Evolutionary conservation across 208 protist genomes (phyloP), one percentile per base, ranked within the genome.

Genomic region (Porcisia deanei): DNA sequence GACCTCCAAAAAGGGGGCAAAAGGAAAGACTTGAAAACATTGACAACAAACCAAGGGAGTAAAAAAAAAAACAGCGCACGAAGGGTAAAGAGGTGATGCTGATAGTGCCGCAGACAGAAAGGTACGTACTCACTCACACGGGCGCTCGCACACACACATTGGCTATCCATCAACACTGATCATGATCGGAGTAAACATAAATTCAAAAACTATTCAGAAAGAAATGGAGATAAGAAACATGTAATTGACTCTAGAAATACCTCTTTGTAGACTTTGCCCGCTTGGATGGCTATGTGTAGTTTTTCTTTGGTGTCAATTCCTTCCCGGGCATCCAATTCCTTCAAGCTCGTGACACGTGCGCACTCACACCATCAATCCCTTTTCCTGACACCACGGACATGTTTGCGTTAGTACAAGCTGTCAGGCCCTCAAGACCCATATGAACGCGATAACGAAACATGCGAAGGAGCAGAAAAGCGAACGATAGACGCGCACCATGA

Each of bases 11-110:
- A 16, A 22, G 55, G 34, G 18, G 45, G 68, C 34, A 65, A 77
- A 43, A 74, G 59, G 34, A 67, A 79, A 71, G 25, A 61, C 57
- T 37, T 61, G 64, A 3, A 14, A 57, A 25, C 47, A 71, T 25
- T 4, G 30, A 57, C 47, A 71, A 39, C 1, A 30, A 54, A 12
- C 14, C 37, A 43, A 25, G 39, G 34, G 14, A 37, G 0, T 12
- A 43, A 58, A 43, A n/a, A 58, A 55, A 20, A 5, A 5, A 43
- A 14, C 66, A 57, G 30, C 47, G 8, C 47, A 57, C 52, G 53
- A 4, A 14, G 39, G 39, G 37, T 57, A 20, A 53, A 14, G 43
- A 49, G 41, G 41, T 49, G 66, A 22, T 57, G 47, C 30, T 57
- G 66, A 58, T 43, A 20, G 34, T 16, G 14, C 10, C n/a, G 47